Evolutionary conservation across 257 asterid species (phyloP).

Genomic region (Solanum pennellii): DNA sequence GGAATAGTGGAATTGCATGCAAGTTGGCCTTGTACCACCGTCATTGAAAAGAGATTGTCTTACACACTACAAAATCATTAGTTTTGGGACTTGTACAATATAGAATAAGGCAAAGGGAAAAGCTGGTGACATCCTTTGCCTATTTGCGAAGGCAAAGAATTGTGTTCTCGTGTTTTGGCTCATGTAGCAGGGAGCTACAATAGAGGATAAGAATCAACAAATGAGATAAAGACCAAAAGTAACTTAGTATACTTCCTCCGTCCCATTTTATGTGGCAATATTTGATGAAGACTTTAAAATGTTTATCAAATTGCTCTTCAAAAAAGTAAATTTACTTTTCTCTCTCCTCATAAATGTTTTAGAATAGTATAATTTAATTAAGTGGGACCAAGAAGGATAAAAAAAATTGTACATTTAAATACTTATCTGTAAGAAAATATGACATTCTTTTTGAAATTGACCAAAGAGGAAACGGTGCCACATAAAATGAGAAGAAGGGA

Average conservation of each 20-base stretch:
- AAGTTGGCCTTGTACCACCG: background rate
- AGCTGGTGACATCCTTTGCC: background rate
- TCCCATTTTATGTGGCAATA: too few relatives aligned
- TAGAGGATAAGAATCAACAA: background rate
- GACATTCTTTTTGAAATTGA: too few relatives aligned
- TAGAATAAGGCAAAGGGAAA: background rate
- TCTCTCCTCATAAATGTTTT: too few relatives aligned
- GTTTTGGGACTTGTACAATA: background rate
- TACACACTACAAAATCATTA: background rate
- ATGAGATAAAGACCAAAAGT: background rate
- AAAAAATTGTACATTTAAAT: too few relatives aligned
- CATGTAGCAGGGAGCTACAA: background rate
- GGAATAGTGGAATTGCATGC: background rate
- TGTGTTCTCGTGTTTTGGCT: background rate
- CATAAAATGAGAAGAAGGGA: fast-evolving
- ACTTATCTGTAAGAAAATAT: fast-evolving
- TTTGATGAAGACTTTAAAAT: too few relatives aligned
- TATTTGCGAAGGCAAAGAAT: background rate
- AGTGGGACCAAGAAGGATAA: too few relatives aligned
- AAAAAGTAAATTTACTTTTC: too few relatives aligned
- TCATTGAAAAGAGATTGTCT: background rate
- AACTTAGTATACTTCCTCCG: background rate
- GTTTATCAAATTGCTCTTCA: too few relatives aligned
- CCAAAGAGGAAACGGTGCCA: too few relatives aligned
- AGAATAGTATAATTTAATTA: too few relatives aligned